Evolutionary conservation across 2,329 filamentous ascomycete species (phyloP), one percentile per base, ranked within the genome.

Genomic region (Escovopsis weberi): DNA sequence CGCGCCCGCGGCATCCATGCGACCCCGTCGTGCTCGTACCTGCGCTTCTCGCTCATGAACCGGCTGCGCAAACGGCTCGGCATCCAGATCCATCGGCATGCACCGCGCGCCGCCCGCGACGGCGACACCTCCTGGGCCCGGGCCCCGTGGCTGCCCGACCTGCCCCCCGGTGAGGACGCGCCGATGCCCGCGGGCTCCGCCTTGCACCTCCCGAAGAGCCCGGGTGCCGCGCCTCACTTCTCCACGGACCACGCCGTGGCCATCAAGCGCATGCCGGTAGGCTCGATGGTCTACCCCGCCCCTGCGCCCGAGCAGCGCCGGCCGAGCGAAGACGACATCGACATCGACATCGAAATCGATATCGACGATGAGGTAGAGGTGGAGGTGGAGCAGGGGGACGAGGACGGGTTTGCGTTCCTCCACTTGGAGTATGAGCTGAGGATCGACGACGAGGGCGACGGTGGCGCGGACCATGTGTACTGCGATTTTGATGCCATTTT

Each of bases 21-120:
- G 19, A 59, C 62, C n/a, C 23, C 23, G 23, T 23, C 23, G 23
- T 23, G 23, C 23, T 61, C 75, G 26, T 62, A 84, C 12, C 66
- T 78, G 23, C 77, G 80, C 40, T 77, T 74, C 18, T 80, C 79
- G 6, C 74, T 82, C 44, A 66, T 82, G 56, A 85, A 85, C 51
- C 60, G 72, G 9, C 64, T 79, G 8, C 63, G 75, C 15, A 61
- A 66, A 44, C 62, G 67, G 4, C 59, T 75, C 23, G 59, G 50
- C 23, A 23, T 23, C 23, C 23, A 23, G 23, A 23, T 23, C 23
- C 4, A 23, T 6, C 23, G 6, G 4, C 23, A 23, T 23, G 23
- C 23, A 23, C 6, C 49, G 44, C 10, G 51, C 51, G 26, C 46
- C 49, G 18, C 44, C 38, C 10, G 51, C 51, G 26, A 46, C 48